phyloP scores from a whole-genome alignment of 805 yeast genomes.

The Saturnispora bothae region DNA sequence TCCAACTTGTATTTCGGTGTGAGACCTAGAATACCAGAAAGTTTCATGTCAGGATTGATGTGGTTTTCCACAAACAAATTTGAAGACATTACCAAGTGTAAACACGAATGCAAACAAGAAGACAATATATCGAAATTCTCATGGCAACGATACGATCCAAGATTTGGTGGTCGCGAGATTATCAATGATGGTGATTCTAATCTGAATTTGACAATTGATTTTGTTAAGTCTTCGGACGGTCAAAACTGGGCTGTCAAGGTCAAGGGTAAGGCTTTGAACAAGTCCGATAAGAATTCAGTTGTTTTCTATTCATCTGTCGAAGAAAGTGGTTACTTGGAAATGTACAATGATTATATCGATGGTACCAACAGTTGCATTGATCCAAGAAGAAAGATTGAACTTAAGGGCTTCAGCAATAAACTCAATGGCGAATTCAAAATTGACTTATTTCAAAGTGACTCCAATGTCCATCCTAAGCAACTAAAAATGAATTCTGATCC shows the following conservation, averaged over 20 bases:
- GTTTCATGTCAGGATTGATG: conserved; percentile 70
- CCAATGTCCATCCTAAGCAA: conserved; percentile 33
- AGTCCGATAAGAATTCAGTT: conserved; percentile 45
- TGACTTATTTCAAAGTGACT: conserved; percentile 42
- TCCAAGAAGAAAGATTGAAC: conserved; percentile 25
- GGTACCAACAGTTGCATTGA: conserved; percentile 21
- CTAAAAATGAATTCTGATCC: conserved; percentile 23
- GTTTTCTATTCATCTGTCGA: conserved; percentile 76
- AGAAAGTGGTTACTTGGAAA: conserved; percentile 39
- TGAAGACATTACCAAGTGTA: conserved; percentile 41
- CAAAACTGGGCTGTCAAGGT: conserved; percentile 71
- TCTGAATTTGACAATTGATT: conserved; percentile 55
- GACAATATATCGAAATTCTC: conserved; percentile 67
- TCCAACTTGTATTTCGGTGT: conserved; percentile 80
- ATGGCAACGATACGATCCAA: conserved; percentile 83
- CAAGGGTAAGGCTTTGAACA: conserved; percentile 49
- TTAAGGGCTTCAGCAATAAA: conserved; percentile 49
- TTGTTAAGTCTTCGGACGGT: conserved; percentile 64
- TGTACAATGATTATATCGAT: conserved; percentile 21
- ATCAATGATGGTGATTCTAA: conserved; percentile 59
- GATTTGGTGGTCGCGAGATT: conserved; percentile 74
- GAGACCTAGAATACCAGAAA: conserved; percentile 68
- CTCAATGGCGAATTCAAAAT: conserved; percentile 55
- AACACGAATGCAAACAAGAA: conserved; percentile 68
- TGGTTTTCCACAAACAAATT: conserved; percentile 69